Base-by-base conservation (phyloP, 2,329 filamentous ascomycete species). In the Fusarium sp. region DNA sequence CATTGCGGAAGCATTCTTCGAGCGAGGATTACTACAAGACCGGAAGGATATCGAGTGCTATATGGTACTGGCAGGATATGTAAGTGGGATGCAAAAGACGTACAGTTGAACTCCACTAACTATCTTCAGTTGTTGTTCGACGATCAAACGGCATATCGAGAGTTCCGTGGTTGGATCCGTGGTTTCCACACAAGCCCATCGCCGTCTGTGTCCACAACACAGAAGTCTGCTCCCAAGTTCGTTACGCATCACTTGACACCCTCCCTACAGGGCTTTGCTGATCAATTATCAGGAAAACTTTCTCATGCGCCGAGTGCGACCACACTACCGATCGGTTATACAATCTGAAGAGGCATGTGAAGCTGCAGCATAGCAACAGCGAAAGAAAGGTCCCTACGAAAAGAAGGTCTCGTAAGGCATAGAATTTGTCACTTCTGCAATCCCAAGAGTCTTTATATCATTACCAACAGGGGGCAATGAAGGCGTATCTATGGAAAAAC, bases 1-100 rank as follows among this genome's bases (percentile, higher is more conserved):
- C 1, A 47, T 66, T 0, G 49, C 55, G 2, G 61, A 62, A 20
- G 50, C 32, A 0, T 70, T 74, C 24, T 63, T 74, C 6, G 51
- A 66, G 4, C 24, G 55, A 6, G 72, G 72, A 0, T 38, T 61
- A 3, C 22, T 74, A 7, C 70, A 73, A 11, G 63, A 24, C 4
- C 38, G 55, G 0, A 22, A 64, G 2, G 52, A 72, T 6, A 70
- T 59, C 11, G 38, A 51, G 18, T 32, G 16, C 6, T 74, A 70
- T 11, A 69, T 74, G 52, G 16, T 24, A 2, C 15, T 5, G 2
- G 10, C 63, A n/a, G 68, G 54, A 3, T 7, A 12, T 1, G 72
- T 73, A 16, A 56, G 71, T 22, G 11, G 30, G 14, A 34, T 15
- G 1, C 34, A 2, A 10, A 7, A 30, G 8, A 18, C 20, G 10